These are phyloP conservation scores for Megacollybia platyphylla DNA, from an alignment of 1,284 basidiomycete genomes.

Conservation along the genomic window DNA sequence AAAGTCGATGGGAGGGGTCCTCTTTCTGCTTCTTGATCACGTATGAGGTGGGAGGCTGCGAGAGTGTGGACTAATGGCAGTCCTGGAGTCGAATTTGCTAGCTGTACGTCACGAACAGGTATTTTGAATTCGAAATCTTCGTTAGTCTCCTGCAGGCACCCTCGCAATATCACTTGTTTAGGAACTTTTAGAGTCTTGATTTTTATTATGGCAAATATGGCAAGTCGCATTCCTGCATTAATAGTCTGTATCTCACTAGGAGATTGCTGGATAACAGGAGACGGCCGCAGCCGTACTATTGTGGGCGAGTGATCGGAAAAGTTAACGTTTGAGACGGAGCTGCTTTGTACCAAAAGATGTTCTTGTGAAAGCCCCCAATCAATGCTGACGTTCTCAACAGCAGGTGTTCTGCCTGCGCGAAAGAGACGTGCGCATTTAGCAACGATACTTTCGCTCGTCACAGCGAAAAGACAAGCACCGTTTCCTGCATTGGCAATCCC, in stretches of 20 bases:
- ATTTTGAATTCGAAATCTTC: conserved; percentile 21
- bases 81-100: conserved; percentile 15
- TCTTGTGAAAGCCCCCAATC: conserved; percentile 31
- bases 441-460: conserved; percentile 27
- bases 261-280: conserved; percentile 26
- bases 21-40: conserved; percentile 23
- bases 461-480: conserved; percentile 33
- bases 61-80: conserved; percentile 36
- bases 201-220: conserved; percentile 29
- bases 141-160: conserved; percentile 19
- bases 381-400: conserved; percentile 28
- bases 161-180: conserved; percentile 21
- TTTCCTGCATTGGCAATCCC: conserved; percentile 35
- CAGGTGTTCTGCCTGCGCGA: conserved; percentile 30
- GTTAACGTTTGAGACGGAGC: conserved; percentile 10
- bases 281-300: conserved; percentile 14
- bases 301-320: conserved; percentile 12
- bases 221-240: conserved; percentile 30
- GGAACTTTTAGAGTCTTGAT: conserved; percentile 19
- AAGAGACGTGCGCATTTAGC: conserved; percentile 35
- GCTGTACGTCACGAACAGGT: conserved; percentile 22
- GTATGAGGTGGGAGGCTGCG: conserved; percentile 38
- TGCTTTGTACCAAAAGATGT: conserved; percentile 6
- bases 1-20: conserved; percentile 18
- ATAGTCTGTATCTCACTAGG: conserved; percentile 27